Base-by-base conservation (phyloP, 2,329 filamentous ascomycete species). In the Aspergillus neoniger region DNA sequence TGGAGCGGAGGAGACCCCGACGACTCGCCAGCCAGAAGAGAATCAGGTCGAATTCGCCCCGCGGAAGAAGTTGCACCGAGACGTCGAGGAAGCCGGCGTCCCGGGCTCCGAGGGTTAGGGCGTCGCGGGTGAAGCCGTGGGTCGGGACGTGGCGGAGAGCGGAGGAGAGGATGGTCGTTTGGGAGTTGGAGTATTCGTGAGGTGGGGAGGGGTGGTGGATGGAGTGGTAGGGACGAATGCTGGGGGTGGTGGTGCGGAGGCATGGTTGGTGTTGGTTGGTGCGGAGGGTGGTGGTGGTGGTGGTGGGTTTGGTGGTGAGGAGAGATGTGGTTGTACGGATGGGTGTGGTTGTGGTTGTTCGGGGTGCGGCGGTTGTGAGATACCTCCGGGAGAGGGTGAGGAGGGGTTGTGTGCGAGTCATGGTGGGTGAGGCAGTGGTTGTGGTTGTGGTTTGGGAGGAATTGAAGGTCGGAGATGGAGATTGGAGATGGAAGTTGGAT, bases 1-100 rank as follows among this genome's bases (percentile, higher is more conserved):
- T 72, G 32, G 69, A 71, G 57, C 72, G 74, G 57, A 78, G 69
- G 9, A 74, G 62, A 7, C 72, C 77, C 12, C 77, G 71, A 23
- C 76, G 72, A 67, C 76, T 78, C 14, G 76, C 75, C n/a, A 78
- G 67, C 74, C 74, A 78, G 65, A 77, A 79, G 28, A 78, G 68
- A 67, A 98, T 87, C 28, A 99, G 83, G 68, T 91, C 89, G 78
- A 96, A 96, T 21, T 88, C 85, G 7, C 91, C 91, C 44, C 88
- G 84, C 1, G 91, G 88, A 58, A 99, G 87, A 19, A 97, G 81
- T 71, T 92, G 93, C 9, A 91, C 87, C 61, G 91, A 93, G 60
- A 94, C 92, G 72, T 95, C 91, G 55, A 92, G 87, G 74, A 94
- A 96, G 48, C 93, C 92, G 17, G 88, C 87, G 70, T 96, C 92